Base-by-base conservation (phyloP, 345 rosid genomes). In the Punica granatum region DNA sequence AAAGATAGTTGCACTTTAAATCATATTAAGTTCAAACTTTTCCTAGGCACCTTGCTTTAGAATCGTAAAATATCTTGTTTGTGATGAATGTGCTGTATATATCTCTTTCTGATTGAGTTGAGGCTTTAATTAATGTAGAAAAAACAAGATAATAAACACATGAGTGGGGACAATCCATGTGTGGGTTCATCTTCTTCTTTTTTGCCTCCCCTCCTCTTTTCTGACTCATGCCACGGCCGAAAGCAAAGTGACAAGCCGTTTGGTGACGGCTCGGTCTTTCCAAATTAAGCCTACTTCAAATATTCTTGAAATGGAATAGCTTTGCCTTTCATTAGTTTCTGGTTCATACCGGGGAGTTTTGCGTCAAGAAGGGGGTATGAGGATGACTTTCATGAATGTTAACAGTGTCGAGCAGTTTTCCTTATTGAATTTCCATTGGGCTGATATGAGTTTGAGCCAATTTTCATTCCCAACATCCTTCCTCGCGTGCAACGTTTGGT, bases 201-300 rank as follows among this genome's bases (percentile, higher is more conserved):
- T 30, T 12, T 19, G 21, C 61, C 44, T 32, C 7, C 42, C 8
- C 59, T 66, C 41, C 31, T 28, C 49, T 46, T 64, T 46, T 25
- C 44, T 49, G 2, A 66, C 36, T 43, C 59, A 48, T 15, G 58
- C 49, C 59, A 44, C 18, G 30, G 60, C 60, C 69, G 33, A 66
- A 66, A 66, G 61, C 61, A 56, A 26, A 56, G 19, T 13, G 4
- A 30, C 10, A 26, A 10, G 33, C 61, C 61, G 61, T 56, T 56
- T 54, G 23, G 60, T 54, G 60, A 10, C 23, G 54, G 21, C 21
- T 21, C n/a, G n/a, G n/a, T n/a, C n/a, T n/a, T n/a, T n/a, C n/a
- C n/a, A n/a, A n/a, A n/a, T n/a, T n/a, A n/a, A n/a, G n/a, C n/a
- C n/a, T n/a, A n/a, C n/a, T n/a, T n/a, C n/a, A n/a, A n/a, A n/a